Conservation (phyloP, 495 filamentous ascomycete species). For the Oidiodendron maius region DNA sequence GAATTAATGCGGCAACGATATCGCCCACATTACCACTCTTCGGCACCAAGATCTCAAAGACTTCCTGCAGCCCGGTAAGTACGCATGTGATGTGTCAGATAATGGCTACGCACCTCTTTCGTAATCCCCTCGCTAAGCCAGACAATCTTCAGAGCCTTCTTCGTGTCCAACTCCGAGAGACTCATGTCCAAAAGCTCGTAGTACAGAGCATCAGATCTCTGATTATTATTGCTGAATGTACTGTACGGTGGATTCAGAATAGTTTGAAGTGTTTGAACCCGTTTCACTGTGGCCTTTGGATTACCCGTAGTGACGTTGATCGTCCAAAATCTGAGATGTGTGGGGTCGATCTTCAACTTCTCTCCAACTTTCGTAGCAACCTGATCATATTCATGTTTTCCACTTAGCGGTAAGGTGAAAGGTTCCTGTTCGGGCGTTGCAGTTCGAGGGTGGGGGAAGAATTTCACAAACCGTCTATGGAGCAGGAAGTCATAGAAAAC, state of each 20-base stretch:
- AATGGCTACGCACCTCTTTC: constrained; percentile 63
- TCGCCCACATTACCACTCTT: constrained; percentile 76
- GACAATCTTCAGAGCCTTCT: constrained; percentile 74
- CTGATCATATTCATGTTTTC: constrained; percentile 87
- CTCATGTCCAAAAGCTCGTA: constrained; percentile 94
- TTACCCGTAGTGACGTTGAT: constrained; percentile 69
- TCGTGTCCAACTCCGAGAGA: constrained; percentile 84
- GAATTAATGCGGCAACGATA: constrained; percentile 64
- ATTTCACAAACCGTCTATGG: constrained; percentile 69
- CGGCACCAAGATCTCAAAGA: constrained; percentile 72
- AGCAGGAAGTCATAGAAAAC: constrained; percentile 90
- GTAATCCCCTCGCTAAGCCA: constrained; percentile 84
- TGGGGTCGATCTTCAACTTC: constrained; percentile 67
- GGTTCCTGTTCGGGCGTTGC: constrained; percentile 47
- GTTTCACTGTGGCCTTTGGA: constrained; percentile 70
- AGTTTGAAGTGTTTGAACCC: constrained; percentile 53
- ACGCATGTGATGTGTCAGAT: constrained; percentile 3
- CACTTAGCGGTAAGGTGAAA: constrained; percentile 47
- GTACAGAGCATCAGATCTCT: constrained; percentile 69
- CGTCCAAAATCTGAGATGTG: constrained; percentile 85
- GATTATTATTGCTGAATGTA: constrained; percentile 50
- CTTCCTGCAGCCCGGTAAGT: constrained; percentile 48
- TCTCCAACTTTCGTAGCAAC: constrained; percentile 82
- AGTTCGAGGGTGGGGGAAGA: constrained; percentile 50
- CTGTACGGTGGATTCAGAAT: constrained; percentile 66